Evolutionary conservation across 306 rosid species (phyloP).

Genomic region (Psophocarpus tetragonolobus): DNA sequence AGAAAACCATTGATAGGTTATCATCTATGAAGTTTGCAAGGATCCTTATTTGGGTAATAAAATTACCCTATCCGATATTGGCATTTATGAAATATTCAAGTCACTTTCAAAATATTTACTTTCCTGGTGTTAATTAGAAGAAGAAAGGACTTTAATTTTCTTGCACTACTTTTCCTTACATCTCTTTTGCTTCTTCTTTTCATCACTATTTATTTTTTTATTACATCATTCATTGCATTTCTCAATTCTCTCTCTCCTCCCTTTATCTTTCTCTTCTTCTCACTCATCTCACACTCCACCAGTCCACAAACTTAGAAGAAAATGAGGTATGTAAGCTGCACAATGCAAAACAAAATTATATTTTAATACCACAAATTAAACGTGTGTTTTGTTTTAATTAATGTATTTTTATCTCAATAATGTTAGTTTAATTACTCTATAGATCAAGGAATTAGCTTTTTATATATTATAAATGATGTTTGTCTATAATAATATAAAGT

Average conservation of each 20-base stretch:
- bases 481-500: background rate
- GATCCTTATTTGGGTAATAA: constrained; percentile 25
- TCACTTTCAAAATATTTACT: background rate
- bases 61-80: constrained; percentile 16
- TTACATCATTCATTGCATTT: background rate
- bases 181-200: background rate
- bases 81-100: constrained; percentile 11
- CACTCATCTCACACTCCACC: background rate
- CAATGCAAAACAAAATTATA: background rate
- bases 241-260: background rate
- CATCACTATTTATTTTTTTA: background rate
- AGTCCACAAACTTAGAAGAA: background rate
- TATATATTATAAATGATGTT: background rate
- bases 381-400: too few relatives aligned
- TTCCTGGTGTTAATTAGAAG: background rate
- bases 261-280: background rate
- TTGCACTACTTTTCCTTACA: background rate
- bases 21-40: constrained; percentile 23
- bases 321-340: background rate
- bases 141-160: background rate
- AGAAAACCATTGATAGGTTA: background rate
- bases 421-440: background rate
- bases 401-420: background rate
- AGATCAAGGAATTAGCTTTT: background rate
- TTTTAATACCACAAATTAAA: background rate